Percentiles rank a stretch among this genome's conserved stretches.
Conservation (phyloP, 345 rosid genomes). For the Orychophragmus violaceus region DNA sequence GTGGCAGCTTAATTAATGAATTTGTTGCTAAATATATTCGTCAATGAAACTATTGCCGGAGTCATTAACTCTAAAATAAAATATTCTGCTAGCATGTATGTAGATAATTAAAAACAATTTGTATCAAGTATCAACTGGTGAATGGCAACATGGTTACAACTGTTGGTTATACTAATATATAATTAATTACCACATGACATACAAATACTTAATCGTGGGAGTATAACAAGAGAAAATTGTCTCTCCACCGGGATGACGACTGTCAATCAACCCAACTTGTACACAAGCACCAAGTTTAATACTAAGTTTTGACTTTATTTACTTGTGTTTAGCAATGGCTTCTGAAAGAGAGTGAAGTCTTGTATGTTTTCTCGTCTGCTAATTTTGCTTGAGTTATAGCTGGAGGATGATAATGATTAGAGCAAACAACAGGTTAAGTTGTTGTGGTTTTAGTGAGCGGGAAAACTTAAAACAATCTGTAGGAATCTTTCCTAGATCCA, state of each 20-base stretch:
- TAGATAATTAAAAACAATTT: not conserved
- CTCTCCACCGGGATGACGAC: not conserved
- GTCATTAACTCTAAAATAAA: not conserved
- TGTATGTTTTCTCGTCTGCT: no score
- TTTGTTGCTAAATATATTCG: not conserved
- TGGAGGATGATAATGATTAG: no score
- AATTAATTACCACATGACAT: not conserved
- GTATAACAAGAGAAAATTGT: slow-evolving; percentile 8
- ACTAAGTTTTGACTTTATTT: slow-evolving; percentile 14
- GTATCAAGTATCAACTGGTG: not conserved
- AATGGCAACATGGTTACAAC: slow-evolving; percentile 20
- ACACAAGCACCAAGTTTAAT: not conserved
- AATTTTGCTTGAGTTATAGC: no score
- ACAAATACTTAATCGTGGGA: not conserved
- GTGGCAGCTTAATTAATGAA: not conserved
- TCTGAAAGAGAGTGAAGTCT: not conserved
- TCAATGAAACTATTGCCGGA: not conserved
- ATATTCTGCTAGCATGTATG: not conserved
- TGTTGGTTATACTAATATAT: not conserved
- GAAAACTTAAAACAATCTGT: no score
- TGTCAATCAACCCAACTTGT: slow-evolving; percentile 6
- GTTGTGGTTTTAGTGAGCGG: no score
- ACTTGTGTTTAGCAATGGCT: not conserved
- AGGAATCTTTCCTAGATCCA: no score
- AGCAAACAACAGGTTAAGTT: no score